Conservation (phyloP, 2,329 filamentous ascomycete species). For the Neofusicoccum sp. region DNA sequence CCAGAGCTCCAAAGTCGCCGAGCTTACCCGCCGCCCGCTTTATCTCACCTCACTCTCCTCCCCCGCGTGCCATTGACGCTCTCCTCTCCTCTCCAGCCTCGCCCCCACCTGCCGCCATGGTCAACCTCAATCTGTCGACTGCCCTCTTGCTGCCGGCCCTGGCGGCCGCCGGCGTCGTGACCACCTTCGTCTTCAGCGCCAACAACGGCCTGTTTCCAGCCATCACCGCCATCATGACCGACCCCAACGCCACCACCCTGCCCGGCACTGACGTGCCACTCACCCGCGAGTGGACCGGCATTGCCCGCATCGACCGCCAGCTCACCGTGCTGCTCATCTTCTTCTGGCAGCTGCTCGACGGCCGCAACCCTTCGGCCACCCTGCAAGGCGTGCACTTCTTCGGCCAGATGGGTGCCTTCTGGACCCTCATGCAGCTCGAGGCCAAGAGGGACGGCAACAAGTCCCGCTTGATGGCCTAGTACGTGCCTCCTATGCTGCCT, state of each 20-base stretch:
- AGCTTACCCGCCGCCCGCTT: not conserved
- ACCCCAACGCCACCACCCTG: slow-evolving; percentile 23
- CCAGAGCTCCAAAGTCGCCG: not conserved
- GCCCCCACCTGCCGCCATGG: not conserved
- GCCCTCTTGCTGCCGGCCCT: slow-evolving; percentile 5
- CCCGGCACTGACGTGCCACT: slow-evolving; percentile 1
- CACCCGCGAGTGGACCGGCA: slow-evolving; percentile 2
- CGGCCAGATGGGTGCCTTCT: slow-evolving; percentile 13
- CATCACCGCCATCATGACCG: slow-evolving; percentile 44
- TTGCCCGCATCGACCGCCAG: slow-evolving; percentile 1
- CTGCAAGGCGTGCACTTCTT: slow-evolving; percentile 11
- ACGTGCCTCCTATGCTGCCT: not conserved
- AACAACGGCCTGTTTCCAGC: slow-evolving; percentile 51
- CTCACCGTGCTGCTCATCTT: slow-evolving; percentile 2
- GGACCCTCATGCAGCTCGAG: slow-evolving; percentile 7
- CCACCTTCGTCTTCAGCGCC: slow-evolving; percentile 7
- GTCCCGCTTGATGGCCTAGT: slow-evolving; percentile 2
- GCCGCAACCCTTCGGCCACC: not conserved
- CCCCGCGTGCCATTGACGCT: not conserved
- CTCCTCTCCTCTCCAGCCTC: not conserved
- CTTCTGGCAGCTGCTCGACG: slow-evolving; percentile 12
- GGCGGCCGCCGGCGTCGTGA: not conserved
- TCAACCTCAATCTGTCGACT: slow-evolving; percentile 7
- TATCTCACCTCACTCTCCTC: not conserved
- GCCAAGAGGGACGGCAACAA: slow-evolving; percentile 1